Base-by-base conservation (phyloP, 306 rosid species). In the Gynostemma pentaphyllum region DNA sequence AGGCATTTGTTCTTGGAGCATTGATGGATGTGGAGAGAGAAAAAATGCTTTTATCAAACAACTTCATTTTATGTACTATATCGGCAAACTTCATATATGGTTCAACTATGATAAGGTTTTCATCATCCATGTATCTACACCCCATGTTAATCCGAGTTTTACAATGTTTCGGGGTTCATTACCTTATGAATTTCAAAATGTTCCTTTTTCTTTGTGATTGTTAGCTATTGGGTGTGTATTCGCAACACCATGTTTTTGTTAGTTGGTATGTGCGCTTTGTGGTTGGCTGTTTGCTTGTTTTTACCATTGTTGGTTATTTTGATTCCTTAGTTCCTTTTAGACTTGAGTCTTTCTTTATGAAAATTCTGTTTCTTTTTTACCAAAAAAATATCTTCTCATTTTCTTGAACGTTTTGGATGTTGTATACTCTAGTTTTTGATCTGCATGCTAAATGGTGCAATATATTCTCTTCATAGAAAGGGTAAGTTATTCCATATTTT, bases 41-140 rank as follows among this genome's bases (percentile, higher is more conserved):
- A 8, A 67, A 74, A 68, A 71, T 76, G 50, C 77, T 74, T 52
- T 68, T 84, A n/a, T 70, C 89, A 36, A 80, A 82, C 74, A 40
- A 81, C 54, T 83, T 91, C 80, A 80, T 82, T 47, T 47, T 47
- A 30, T 87, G 96, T 74, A 82, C 95, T 74, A 68, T 91, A 64
- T 61, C 83, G 62, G 81, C 87, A 48, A 91, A 91, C 71, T 63
- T 91, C 63, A 75, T 91, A 18, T 75, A 75, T 61, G 83, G 85
- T 37, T 80, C 81, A 57, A 49, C 62, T 49, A 68, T 70, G 72
- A 60, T 76, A 75, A 83, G 96, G 97, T 91, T 73, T 68, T 81
- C 76, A 56, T 73, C 62, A 28, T 69, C 65, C 49, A 5, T 37
- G 7, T 48, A 0, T 40, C 12, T 60, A 36, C 39, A 52, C 30